Percentiles rank a stretch among this genome's conserved stretches.
Conservation (phyloP, 768 basidiomycete genomes). For the Macrolepiota dolichaula region DNA sequence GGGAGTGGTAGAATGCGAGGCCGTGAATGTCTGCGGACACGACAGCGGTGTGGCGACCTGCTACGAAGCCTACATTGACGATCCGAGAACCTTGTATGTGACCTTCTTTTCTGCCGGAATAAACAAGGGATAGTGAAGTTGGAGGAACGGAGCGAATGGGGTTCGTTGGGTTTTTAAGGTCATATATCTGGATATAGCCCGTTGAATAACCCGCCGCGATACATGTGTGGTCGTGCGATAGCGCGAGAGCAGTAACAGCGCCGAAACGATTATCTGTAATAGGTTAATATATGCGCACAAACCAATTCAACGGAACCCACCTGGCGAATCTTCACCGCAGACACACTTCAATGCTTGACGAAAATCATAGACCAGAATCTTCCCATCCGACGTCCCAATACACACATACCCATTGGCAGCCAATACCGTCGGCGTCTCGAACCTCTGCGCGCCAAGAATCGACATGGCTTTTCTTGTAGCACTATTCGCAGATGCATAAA, state of each 20-base stretch:
- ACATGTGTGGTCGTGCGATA: constrained; percentile 93
- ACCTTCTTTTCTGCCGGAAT: constrained; percentile 81
- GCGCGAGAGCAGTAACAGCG: constrained; percentile 81
- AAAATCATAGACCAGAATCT: constrained; percentile 84
- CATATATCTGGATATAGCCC: constrained; percentile 85
- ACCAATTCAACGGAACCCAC: constrained; percentile 34
- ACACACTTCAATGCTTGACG: constrained; percentile 79
- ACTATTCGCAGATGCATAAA: constrained; percentile 34
- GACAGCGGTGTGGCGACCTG: constrained; percentile 88
- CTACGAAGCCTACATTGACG: constrained; percentile 80
- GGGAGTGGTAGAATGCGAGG: constrained; percentile 90
- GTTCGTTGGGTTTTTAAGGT: constrained; percentile 64
- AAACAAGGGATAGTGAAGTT: constrained; percentile 61
- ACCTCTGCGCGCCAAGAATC: constrained; percentile 52
- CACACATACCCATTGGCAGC: constrained; percentile 87
- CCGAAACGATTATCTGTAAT: constrained; percentile 57
- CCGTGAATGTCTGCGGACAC: constrained; percentile 89
- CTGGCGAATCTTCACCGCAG: constrained; percentile 66
- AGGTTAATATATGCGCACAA: not conserved
- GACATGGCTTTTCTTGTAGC: constrained; percentile 59
- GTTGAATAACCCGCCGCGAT: constrained; percentile 83
- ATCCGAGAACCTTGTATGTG: constrained; percentile 81
- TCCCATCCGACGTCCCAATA: constrained; percentile 80
- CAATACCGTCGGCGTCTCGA: constrained; percentile 75
- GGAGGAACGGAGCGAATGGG: constrained; percentile 73